Percentiles rank a stretch among this genome's conserved stretches.
phyloP scores from a whole-genome alignment of 2,329 filamentous ascomycete species.

The Diaporthe ilicicola region DNA sequence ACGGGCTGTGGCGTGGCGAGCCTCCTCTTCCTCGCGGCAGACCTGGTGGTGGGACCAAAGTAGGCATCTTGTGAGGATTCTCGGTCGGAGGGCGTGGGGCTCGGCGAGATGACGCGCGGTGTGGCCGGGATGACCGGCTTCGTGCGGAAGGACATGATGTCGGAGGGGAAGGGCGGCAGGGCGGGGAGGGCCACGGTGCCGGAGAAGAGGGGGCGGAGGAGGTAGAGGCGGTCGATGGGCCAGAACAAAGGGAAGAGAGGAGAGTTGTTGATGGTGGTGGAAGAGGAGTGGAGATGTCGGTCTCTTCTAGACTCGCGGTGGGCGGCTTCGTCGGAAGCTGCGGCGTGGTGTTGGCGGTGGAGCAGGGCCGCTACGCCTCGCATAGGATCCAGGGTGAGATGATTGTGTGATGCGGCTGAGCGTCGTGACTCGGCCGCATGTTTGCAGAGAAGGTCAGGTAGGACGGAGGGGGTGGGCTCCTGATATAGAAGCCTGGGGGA shows the following conservation, averaged over 20 bases:
- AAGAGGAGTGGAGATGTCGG: conserved; percentile 56
- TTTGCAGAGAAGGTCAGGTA: conserved; percentile 39
- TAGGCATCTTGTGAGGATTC: conserved; percentile 66
- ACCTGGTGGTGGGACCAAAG: conserved; percentile 79
- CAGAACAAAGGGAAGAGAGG: conserved; percentile 45
- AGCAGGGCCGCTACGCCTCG: conserved; percentile 47
- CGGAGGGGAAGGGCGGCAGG: conserved; percentile 67
- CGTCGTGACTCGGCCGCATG: conserved; percentile 64
- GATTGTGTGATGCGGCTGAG: conserved; percentile 60
- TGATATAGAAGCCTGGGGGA: conserved; percentile 4
- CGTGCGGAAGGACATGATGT: conserved; percentile 59
- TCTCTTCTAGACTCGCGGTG: conserved; percentile 58
- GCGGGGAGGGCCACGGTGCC: conserved; percentile 65
- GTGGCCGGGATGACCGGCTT: conserved; percentile 73
- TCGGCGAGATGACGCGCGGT: conserved; percentile 89
- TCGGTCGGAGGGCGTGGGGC: conserved; percentile 74
- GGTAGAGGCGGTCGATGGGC: conserved; percentile 49
- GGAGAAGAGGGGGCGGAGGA: conserved; percentile 59
- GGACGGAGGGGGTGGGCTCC: background rate
- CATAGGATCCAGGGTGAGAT: conserved; percentile 67
- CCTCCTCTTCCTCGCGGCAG: conserved; percentile 69
- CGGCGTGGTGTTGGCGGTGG: conserved; percentile 42
- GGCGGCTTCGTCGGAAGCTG: conserved; percentile 38
- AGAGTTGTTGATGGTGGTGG: conserved; percentile 41
- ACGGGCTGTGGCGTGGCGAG: conserved; percentile 67